Evolutionary conservation across 306 rosid species (phyloP).

Genomic region (Prunus mume): DNA sequence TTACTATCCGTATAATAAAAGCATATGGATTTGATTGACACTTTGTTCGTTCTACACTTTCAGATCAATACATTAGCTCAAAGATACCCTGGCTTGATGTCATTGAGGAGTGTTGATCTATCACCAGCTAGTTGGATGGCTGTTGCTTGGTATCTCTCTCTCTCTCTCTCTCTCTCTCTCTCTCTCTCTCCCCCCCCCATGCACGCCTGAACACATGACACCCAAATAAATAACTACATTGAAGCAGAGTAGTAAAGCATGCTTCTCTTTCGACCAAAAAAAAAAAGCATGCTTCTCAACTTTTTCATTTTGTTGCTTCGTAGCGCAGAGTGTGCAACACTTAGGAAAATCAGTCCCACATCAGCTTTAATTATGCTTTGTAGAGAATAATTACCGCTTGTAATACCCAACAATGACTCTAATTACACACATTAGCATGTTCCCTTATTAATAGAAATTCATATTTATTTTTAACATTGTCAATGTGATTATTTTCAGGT

Average conservation of each 20-base stretch:
- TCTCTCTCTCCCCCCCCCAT: neutral
- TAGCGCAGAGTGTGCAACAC: neutral
- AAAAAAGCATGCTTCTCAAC: neutral
- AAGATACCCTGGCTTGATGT: slow-evolving; percentile 84
- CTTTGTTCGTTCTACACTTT: slow-evolving; percentile 21
- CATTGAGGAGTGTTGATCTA: slow-evolving; percentile 90
- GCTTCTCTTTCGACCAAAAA: neutral
- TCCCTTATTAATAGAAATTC: neutral
- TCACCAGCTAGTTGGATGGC: slow-evolving; percentile 99
- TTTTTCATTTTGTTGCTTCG: neutral
- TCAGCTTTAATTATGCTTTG: neutral
- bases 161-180: slow-evolving; percentile 3
- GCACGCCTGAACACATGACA: neutral
- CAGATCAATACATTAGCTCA: slow-evolving; percentile 73
- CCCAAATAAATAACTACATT: neutral
- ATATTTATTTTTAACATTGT: neutral
- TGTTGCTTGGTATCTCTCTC: slow-evolving; percentile 68
- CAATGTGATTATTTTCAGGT: slow-evolving; percentile 53
- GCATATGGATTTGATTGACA: slow-evolving; percentile 22
- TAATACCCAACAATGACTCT: neutral
- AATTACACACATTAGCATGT: neutral
- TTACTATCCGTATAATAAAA: neutral
- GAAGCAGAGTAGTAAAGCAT: neutral
- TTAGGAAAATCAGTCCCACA: neutral
- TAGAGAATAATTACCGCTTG: neutral